Base-by-base conservation (phyloP, 2,329 filamentous ascomycete genomes). In the Cercospora sesami region DNA sequence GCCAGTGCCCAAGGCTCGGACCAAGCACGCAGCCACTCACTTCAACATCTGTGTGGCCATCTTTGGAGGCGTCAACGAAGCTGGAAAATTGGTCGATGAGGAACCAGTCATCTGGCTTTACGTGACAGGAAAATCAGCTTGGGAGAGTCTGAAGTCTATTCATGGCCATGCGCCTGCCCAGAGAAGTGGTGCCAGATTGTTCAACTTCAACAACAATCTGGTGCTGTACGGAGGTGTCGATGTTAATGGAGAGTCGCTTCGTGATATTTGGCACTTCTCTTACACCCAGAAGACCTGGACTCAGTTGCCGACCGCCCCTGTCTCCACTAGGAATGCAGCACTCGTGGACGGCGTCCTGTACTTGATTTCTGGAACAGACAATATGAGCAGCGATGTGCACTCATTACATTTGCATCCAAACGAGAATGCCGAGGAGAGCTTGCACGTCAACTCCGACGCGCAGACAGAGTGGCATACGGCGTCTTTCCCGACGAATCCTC, bases 91-190 rank as follows among this genome's bases (percentile, higher is more conserved):
- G 3, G 75, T 81, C 23, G 77, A 80, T 16, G 76, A 78, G 33
- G 73, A 77, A 4, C 76, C 78, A 1, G 73, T 74, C 4, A 66
- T 83, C n/a, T 83, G 81, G 81, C 71, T 80, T 0, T 83, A 80
- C 71, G 77, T 78, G 65, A 75, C 75, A 3, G 72, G 64, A 3
- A 76, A 76, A 63, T 74, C 70, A 5, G 66, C 73, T 1, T 78
- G 76, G 76, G 75, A 78, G 63, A 68, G 62, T 18, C 48, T 77
- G 12, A 55, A 68, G 23, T 68, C 73, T 8, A 64, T 68, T 26
- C 16, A 73, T 67, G 59, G 71, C 68, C 57, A 77, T 71, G 70
- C 73, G 45, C 68, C 77, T 67, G 51, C 75, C 3, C 70, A 75
- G 23, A 68, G 76, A 28, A 72, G 70, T 39, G 69, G 70, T 28